A percentile compares a stretch with the other conserved stretches of the same genome.
Evolutionary conservation across 129 eudicot species (phyloP).

Genomic region (Ambrosia artemisiifolia): DNA sequence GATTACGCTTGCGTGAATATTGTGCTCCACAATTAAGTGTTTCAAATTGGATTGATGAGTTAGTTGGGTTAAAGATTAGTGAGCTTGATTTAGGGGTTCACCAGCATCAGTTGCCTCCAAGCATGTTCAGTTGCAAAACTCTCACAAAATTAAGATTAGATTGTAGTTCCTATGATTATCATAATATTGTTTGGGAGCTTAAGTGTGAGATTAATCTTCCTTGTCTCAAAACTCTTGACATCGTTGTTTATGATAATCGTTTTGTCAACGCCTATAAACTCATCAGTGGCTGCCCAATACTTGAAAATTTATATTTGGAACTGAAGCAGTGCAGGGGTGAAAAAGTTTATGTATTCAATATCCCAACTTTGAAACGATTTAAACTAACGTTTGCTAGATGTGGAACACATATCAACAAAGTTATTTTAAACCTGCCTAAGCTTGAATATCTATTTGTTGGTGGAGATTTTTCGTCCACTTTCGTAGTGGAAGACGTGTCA

Average conservation of each 20-base stretch:
- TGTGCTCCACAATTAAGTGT: too few species aligned
- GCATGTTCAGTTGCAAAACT: too few species aligned
- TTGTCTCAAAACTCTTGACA: slow-evolving; percentile 6
- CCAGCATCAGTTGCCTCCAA: too few species aligned
- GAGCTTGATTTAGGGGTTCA: too few species aligned
- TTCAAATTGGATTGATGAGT: too few species aligned
- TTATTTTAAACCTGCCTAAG: slow-evolving; percentile 11
- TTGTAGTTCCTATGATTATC: too few species aligned
- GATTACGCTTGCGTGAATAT: too few species aligned
- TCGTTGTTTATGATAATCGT: neutral
- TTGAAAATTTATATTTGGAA: slow-evolving; percentile 10
- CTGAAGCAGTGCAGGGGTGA: neutral
- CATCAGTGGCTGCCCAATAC: neutral
- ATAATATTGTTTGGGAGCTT: too few species aligned
- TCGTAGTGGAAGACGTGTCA: slow-evolving; percentile 5
- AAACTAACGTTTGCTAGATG: neutral
- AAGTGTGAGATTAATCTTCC: neutral
- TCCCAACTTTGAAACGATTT: slow-evolving; percentile 21
- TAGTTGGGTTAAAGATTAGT: too few species aligned
- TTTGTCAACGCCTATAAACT: neutral
- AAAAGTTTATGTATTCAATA: neutral
- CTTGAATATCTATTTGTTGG: slow-evolving; percentile 21
- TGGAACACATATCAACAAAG: neutral
- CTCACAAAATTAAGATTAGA: too few species aligned
- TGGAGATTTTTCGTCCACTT: neutral